Conservation (phyloP, 116 monocot species). For the Papilionanthe hybrid region DNA sequence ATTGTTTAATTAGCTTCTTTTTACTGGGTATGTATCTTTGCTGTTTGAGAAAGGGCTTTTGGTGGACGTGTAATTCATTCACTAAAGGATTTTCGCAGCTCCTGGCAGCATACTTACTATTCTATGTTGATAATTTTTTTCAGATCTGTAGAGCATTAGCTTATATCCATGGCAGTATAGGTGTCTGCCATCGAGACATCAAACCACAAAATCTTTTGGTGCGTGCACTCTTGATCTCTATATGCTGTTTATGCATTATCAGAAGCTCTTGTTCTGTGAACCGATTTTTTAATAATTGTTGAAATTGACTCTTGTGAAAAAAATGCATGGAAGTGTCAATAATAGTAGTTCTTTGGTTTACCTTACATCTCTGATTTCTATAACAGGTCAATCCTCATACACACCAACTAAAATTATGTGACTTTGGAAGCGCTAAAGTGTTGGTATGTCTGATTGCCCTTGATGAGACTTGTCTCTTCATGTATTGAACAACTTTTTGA, state of each 20-base stretch:
- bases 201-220: slow-evolving; percentile 92
- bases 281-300: background rate
- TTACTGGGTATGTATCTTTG: background rate
- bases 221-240: slow-evolving; percentile 2
- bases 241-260: background rate
- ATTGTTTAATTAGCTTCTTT: background rate
- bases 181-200: slow-evolving; percentile 90
- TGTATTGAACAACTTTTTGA: too few species aligned
- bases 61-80: background rate
- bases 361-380: background rate
- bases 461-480: background rate
- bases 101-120: background rate
- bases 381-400: slow-evolving; percentile 87
- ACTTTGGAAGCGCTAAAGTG: slow-evolving; percentile 95
- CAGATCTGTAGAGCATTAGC: slow-evolving; percentile 90
- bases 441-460: slow-evolving; percentile 39
- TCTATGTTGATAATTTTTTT: background rate
- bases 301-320: background rate
- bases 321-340: background rate
- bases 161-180: slow-evolving; percentile 77
- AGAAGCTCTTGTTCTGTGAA: too few species aligned
- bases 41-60: background rate
- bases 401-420: slow-evolving; percentile 81
- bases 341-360: background rate
- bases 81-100: background rate